phyloP scores from a whole-genome alignment of 2,329 filamentous ascomycete genomes.

The Fusarium sulawesiense region DNA sequence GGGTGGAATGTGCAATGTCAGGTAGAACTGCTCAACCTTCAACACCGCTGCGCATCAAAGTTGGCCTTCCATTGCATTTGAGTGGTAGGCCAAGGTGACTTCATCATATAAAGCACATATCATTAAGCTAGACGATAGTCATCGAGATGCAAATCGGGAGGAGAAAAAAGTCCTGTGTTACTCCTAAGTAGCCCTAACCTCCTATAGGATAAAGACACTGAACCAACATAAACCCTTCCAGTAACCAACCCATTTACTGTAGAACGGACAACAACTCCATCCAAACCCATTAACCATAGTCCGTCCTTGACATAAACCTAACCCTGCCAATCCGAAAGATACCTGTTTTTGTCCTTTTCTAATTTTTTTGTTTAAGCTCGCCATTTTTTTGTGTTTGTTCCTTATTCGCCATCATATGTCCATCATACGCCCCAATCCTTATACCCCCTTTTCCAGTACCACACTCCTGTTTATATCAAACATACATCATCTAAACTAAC shows the following conservation, averaged over 20 bases:
- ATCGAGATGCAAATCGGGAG: not conserved
- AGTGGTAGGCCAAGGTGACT: no score
- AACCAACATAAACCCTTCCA: conserved; percentile 3
- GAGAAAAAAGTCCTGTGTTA: not conserved
- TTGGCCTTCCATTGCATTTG: no score
- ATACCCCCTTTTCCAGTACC: conserved; percentile 9
- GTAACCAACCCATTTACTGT: conserved; percentile 4
- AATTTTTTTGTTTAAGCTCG: not conserved
- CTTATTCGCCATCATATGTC: conserved; percentile 27
- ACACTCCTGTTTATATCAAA: conserved; percentile 4
- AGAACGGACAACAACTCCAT: conserved; percentile 30
- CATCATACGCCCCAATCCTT: conserved; percentile 19
- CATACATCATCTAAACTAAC: conserved; percentile 17
- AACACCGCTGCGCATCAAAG: no score
- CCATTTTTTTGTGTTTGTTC: conserved; percentile 20
- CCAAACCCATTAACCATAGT: conserved; percentile 15
- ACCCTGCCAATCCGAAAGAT: not conserved
- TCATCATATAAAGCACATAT: not conserved
- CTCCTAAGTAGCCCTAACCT: not conserved
- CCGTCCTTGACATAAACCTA: not conserved
- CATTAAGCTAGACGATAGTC: not conserved
- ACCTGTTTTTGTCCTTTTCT: conserved; percentile 12
- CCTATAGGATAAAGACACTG: not conserved
- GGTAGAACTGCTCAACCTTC: not conserved
- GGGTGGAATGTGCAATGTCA: no score